Evolutionary conservation across 306 rosid species (phyloP).

Genomic region (Castanopsis chinensis): DNA sequence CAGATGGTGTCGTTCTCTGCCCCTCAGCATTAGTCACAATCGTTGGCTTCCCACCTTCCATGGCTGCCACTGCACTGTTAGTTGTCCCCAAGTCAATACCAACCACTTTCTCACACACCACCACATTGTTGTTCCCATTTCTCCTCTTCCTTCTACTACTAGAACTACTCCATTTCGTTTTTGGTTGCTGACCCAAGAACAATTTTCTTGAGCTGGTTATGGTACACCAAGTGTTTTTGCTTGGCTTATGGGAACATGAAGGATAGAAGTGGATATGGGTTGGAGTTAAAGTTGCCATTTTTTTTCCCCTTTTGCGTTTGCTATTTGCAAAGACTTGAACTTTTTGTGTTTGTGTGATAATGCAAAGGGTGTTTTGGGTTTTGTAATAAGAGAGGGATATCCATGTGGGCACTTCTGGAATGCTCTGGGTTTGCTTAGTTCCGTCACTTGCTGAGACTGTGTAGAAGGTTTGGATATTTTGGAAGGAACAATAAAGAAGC

Average conservation of each 20-base stretch:
- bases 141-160: background rate
- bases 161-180: background rate
- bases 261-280: background rate
- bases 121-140: conserved; percentile 35
- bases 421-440: too few relatives aligned
- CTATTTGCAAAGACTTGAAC: too few relatives aligned
- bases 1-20: conserved; percentile 87
- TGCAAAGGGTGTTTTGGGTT: too few relatives aligned
- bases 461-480: too few relatives aligned
- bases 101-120: conserved; percentile 78
- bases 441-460: too few relatives aligned
- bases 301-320: background rate
- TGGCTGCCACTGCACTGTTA: conserved; percentile 80
- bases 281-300: background rate
- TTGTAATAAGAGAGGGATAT: too few relatives aligned
- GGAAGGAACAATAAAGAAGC: too few relatives aligned
- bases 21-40: conserved; percentile 89
- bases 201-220: too few relatives aligned
- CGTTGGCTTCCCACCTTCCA: conserved; percentile 90
- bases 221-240: background rate
- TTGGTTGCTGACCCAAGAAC: background rate
- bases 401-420: too few relatives aligned
- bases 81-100: conserved; percentile 85
- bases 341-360: too few relatives aligned
- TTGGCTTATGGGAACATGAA: background rate